Evolutionary conservation across 106 monocot genomes (phyloP).

Genomic region (Ottelia alismoides): DNA sequence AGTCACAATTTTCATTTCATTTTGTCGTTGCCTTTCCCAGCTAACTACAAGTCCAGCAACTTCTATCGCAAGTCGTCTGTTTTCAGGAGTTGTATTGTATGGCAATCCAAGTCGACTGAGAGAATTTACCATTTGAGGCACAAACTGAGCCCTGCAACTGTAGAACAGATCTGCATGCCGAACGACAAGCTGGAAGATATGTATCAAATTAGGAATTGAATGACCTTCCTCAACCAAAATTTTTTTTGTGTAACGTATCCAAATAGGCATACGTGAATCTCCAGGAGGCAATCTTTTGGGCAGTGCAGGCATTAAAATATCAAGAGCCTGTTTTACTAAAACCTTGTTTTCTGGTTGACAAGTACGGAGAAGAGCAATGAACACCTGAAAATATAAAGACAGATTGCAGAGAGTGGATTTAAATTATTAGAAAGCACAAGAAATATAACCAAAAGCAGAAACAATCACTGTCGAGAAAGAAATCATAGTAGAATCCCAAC

Average conservation of each 20-base stretch:
- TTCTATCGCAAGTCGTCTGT: slow-evolving; percentile 94
- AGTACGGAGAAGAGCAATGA: slow-evolving; percentile 90
- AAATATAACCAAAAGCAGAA: no score
- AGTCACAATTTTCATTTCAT: slow-evolving; percentile 63
- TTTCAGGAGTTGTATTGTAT: slow-evolving; percentile 80
- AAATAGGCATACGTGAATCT: slow-evolving; percentile 83
- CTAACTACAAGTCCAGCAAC: slow-evolving; percentile 97
- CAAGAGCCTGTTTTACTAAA: slow-evolving; percentile 92
- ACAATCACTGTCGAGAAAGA: no score
- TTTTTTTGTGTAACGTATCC: slow-evolving; percentile 98
- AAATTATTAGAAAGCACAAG: no score
- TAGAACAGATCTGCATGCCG: slow-evolving; percentile 97
- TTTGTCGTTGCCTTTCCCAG: slow-evolving; percentile 98
- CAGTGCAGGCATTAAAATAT: slow-evolving; percentile 96
- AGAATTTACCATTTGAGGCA: slow-evolving; percentile 99
- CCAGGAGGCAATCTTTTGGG: slow-evolving; percentile 86
- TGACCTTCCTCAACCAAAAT: slow-evolving; percentile 99
- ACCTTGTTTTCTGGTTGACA: slow-evolving; percentile 94
- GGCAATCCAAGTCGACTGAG: slow-evolving; percentile 89
- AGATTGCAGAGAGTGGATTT: no score
- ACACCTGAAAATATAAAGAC: slow-evolving; percentile 44
- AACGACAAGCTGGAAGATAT: slow-evolving; percentile 97
- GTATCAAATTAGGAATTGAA: slow-evolving; percentile 98
- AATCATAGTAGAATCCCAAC: no score
- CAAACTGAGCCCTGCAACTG: slow-evolving; percentile 97